These are phyloP conservation scores for Aegilops umbellulata DNA, from an alignment of 176 grass and related monocot genomes.

Conservation along the genomic window DNA sequence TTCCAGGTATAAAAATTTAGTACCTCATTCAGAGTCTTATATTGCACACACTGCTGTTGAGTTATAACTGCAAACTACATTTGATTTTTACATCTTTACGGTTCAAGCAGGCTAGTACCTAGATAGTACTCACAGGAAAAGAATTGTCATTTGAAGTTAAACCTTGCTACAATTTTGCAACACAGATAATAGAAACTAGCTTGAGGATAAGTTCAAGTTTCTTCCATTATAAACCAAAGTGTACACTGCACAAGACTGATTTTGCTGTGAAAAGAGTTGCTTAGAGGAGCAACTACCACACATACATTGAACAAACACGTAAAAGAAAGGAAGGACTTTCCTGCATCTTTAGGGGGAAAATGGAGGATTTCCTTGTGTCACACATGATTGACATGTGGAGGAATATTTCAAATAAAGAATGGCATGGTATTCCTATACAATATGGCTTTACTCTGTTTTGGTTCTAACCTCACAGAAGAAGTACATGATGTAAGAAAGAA, in stretches of 20 bases:
- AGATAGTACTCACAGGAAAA: neutral
- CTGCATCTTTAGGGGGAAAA: neutral
- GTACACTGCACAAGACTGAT: neutral
- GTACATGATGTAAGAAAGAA: neutral
- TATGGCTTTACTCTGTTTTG: neutral
- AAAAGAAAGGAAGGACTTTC: neutral
- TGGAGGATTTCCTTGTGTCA: neutral
- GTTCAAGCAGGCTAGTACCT: neutral
- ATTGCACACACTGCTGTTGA: neutral
- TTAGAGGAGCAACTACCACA: neutral
- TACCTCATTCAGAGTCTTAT: neutral
- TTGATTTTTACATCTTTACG: neutral
- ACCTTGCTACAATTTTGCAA: neutral
- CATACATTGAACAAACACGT: neutral
- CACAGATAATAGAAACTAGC: neutral
- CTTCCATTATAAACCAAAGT: slow-evolving; percentile 7
- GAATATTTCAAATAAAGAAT: slow-evolving; percentile 25
- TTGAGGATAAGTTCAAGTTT: neutral
- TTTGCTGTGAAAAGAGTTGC: neutral
- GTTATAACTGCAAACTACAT: neutral
- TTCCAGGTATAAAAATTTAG: slow-evolving; percentile 6
- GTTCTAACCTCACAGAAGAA: slow-evolving; percentile 26
- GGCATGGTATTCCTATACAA: neutral
- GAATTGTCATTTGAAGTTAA: neutral
- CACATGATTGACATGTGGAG: neutral